phyloP scores from a whole-genome alignment of 129 eudicot genomes.

The Saposhnikovia divaricata region DNA sequence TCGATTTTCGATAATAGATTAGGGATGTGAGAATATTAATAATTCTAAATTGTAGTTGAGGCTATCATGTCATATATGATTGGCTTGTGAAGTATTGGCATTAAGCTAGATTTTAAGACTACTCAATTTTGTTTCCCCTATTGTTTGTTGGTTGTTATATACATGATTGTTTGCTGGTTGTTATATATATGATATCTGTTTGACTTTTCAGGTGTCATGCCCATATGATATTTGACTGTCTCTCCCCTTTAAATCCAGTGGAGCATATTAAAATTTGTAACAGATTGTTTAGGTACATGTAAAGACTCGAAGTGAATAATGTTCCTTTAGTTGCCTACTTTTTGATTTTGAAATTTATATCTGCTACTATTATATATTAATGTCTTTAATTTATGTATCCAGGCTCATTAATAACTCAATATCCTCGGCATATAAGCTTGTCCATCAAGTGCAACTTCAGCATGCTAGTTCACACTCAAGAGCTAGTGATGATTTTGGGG shows the following conservation, averaged over 20 bases:
- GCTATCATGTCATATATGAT: no score
- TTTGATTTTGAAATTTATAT: neutral
- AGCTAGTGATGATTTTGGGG: conserved; percentile 32
- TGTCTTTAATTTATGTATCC: conserved; percentile 10
- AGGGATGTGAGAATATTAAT: no score
- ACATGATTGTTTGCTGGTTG: neutral
- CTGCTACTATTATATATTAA: neutral
- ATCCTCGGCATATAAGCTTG: conserved; percentile 52
- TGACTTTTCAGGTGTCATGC: conserved; percentile 76
- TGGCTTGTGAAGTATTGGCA: no score
- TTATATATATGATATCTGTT: neutral
- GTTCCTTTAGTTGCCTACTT: neutral
- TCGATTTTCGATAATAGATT: no score
- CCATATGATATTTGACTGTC: conserved; percentile 64
- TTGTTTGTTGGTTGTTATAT: conserved; percentile 1
- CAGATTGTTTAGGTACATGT: conserved; percentile 70
- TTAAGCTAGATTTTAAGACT: no score
- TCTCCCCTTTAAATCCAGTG: conserved; percentile 68
- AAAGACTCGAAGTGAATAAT: neutral
- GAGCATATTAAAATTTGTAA: conserved; percentile 68
- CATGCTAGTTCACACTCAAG: conserved; percentile 22
- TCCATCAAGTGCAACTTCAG: conserved; percentile 39
- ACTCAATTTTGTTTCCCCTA: neutral
- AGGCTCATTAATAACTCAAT: conserved; percentile 81
- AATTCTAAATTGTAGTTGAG: no score